These are phyloP conservation scores for Fusarium fujikuroi DNA, from an alignment of 2,329 filamentous ascomycete species.

Conservation along the genomic window DNA sequence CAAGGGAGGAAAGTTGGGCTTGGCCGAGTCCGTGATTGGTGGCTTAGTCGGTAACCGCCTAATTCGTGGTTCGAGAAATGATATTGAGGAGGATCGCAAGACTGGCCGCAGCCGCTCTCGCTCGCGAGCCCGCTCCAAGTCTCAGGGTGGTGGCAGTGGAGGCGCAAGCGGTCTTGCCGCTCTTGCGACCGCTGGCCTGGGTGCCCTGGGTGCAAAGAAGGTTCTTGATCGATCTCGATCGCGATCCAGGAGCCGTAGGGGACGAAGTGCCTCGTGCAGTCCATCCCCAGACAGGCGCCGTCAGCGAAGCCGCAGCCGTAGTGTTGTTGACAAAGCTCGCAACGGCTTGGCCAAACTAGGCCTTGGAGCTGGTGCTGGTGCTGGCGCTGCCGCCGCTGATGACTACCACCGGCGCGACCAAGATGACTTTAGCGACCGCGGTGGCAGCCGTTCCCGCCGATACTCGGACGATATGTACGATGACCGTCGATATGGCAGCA, in stretches of 20 bases:
- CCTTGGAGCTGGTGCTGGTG: constrained; percentile 62
- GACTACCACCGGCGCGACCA: constrained; percentile 54
- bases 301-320: constrained; percentile 67
- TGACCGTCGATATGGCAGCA: constrained; percentile 54
- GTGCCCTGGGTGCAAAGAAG: constrained; percentile 71
- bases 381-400: constrained; percentile 45
- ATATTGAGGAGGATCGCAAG: constrained; percentile 69
- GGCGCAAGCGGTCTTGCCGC: constrained; percentile 64
- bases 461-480: constrained; percentile 60
- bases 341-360: constrained; percentile 71
- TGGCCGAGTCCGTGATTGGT: constrained; percentile 88
- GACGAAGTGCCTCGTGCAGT: constrained; percentile 58
- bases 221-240: constrained; percentile 67
- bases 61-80: constrained; percentile 80
- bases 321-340: constrained; percentile 71
- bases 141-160: constrained; percentile 55
- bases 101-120: constrained; percentile 76
- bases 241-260: constrained; percentile 63
- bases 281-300: constrained; percentile 59
- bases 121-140: constrained; percentile 70
- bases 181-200: constrained; percentile 70
- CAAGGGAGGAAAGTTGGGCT: constrained; percentile 82
- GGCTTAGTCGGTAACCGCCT: constrained; percentile 87
- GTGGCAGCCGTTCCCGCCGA: constrained; percentile 53
- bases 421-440: constrained; percentile 58